Percentiles rank a stretch among this genome's conserved stretches.
Evolutionary conservation across 208 protist species (phyloP).

Genomic region (Leptomonas seymouri): DNA sequence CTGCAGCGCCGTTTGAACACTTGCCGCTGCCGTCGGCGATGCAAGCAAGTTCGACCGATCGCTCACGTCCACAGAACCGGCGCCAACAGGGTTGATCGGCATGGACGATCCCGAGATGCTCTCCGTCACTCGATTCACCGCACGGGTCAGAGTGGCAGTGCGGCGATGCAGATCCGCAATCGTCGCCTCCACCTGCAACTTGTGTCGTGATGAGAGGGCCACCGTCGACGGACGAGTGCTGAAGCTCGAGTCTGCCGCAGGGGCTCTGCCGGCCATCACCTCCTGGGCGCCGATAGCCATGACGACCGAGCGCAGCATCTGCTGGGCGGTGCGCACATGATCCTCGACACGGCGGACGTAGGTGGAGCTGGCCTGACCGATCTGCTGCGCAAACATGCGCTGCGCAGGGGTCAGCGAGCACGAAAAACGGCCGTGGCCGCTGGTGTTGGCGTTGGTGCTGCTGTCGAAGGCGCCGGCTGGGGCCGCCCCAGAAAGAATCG

Average conservation of each 20-base stretch:
- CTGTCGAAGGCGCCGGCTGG: not conserved
- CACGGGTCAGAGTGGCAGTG: constrained; percentile 40
- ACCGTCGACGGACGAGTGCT: constrained; percentile 10
- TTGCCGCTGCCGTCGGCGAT: not conserved
- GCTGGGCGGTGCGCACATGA: constrained; percentile 45
- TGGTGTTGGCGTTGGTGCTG: not conserved
- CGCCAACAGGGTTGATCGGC: not conserved
- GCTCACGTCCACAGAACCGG: not conserved
- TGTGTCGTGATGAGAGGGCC: constrained; percentile 31
- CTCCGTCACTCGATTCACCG: constrained; percentile 44
- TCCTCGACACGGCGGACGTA: constrained; percentile 51
- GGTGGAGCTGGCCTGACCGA: constrained; percentile 40
- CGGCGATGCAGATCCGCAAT: constrained; percentile 60
- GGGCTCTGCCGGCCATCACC: constrained; percentile 2
- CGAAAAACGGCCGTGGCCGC: not conserved
- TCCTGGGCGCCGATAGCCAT: constrained; percentile 31
- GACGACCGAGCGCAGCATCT: constrained; percentile 37
- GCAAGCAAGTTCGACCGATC: not conserved
- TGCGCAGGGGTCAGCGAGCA: constrained; percentile 19
- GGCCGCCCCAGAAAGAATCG: too few species aligned
- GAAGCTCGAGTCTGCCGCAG: not conserved
- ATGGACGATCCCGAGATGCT: constrained; percentile 4
- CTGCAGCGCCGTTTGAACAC: constrained; percentile 43
- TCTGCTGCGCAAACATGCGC: constrained; percentile 40
- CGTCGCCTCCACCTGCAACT: constrained; percentile 43